Evolutionary conservation across 129 eudicot species (phyloP), one percentile per base, ranked within the genome.

Genomic region (Glebionis coronaria): DNA sequence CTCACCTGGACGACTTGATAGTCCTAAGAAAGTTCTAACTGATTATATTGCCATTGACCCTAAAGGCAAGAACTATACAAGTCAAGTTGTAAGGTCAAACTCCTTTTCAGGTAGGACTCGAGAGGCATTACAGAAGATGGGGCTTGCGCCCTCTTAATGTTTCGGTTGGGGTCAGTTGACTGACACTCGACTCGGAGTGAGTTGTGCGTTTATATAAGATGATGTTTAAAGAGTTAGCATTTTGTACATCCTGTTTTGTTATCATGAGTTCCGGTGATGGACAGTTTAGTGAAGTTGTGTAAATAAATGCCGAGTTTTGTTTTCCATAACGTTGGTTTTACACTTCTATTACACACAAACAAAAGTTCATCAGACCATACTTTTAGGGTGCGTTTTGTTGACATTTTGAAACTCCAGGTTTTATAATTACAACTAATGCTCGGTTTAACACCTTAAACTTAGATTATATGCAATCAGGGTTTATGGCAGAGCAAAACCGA

Each of bases 1-100:
- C 60, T 88, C 92, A 45, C 87, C 96, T 27, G 54, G 83, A 56
- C 84, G 35, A 69, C 65, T 72, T 11, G 58, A 58, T 15, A 82
- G 84, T 65, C 91, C 93, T 63, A 77, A 79, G 62, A 82, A 79
- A 78, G 67, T 88, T 59, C 60, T 88, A 77, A 85, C 92, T 9
- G 96, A 85, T 71, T 85, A 78, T 78, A 61, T 80, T 56, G 83
- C 76, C 25, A 68, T 78, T 25, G 96, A 88, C 59, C 64, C 78
- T 0, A 88, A 85, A 54, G 79, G 75, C 25, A 79, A 85, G 74
- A 70, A 71, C 55, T 59, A 57, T 50, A 72, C 76, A 28, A 61
- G 72, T 70, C 76, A 80, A 66, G 61, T 78, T 23, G 51, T 60
- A 56, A 82, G 95, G 75, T 80, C 88, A 40, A 82, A 76, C 67